Percentiles rank a stretch among this genome's conserved stretches.
Conservation (phyloP, 805 yeast species). For the Starmerella sp. region DNA sequence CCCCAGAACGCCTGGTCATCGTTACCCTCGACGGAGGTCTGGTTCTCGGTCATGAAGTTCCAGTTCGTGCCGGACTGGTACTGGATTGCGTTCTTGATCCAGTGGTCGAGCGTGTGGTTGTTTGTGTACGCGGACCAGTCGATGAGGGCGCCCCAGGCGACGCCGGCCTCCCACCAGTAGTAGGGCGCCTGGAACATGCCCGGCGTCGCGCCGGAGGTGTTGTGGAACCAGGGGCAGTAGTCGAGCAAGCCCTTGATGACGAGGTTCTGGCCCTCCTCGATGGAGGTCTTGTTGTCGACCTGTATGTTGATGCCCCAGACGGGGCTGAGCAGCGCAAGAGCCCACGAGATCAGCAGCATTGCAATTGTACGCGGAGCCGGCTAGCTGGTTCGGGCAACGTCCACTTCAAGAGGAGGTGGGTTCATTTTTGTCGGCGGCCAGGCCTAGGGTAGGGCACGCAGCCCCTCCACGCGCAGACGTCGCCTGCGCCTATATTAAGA, state of each 20-base stretch:
- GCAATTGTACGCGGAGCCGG: background rate
- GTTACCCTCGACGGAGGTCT: constrained; percentile 87
- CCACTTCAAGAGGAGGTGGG: background rate
- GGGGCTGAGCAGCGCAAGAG: constrained; percentile 5
- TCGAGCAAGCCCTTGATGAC: constrained; percentile 53
- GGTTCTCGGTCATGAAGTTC: constrained; percentile 79
- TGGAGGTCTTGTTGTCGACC: constrained; percentile 29
- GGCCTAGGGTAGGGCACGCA: background rate
- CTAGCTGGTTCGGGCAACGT: background rate
- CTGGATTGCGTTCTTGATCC: constrained; percentile 50
- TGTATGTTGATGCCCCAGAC: constrained; percentile 7
- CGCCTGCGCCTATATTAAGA: background rate
- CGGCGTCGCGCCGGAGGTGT: constrained; percentile 56
- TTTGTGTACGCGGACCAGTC: constrained; percentile 66
- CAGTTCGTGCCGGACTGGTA: constrained; percentile 64
- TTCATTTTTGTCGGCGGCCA: background rate
- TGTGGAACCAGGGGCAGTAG: constrained; percentile 47
- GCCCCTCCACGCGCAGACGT: background rate
- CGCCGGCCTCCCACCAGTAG: constrained; percentile 99
- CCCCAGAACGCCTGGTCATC: constrained; percentile 99
- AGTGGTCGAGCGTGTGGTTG: constrained; percentile 52
- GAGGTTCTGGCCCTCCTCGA: constrained; percentile 41
- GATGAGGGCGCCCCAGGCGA: constrained; percentile 79
- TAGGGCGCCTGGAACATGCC: constrained; percentile 86
- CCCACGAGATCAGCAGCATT: constrained; percentile 4